A percentile compares a stretch with the other conserved stretches of the same genome.
Evolutionary conservation across 2,329 filamentous ascomycete genomes (phyloP).

Genomic region (Colletotrichum sp.): DNA sequence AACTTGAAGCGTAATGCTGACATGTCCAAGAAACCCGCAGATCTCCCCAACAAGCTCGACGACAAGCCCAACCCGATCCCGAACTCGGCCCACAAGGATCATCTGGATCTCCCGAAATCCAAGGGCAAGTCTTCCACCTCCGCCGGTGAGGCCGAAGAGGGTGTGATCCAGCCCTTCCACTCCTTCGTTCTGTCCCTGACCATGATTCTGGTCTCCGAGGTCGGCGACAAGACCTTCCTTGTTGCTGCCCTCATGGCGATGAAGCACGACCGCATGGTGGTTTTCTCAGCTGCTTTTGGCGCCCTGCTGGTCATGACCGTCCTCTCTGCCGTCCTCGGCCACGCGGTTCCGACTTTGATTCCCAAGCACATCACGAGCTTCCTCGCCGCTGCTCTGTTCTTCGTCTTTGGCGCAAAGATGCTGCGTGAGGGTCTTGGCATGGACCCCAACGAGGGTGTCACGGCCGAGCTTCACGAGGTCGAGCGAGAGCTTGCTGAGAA

Average conservation of each 20-base stretch:
- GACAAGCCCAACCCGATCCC: constrained; percentile 76
- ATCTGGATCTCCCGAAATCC: constrained; percentile 55
- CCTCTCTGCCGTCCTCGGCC: constrained; percentile 88
- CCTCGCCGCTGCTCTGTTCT: constrained; percentile 82
- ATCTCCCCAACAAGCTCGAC: constrained; percentile 80
- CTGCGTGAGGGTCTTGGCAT: constrained; percentile 88
- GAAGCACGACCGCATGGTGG: constrained; percentile 92
- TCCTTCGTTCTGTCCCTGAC: constrained; percentile 92
- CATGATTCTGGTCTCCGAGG: constrained; percentile 97
- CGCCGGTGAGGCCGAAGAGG: constrained; percentile 48
- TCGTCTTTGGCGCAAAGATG: constrained; percentile 86
- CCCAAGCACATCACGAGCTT: constrained; percentile 92
- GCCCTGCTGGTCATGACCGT: constrained; percentile 95
- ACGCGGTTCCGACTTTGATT: constrained; percentile 88
- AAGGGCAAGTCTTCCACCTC: constrained; percentile 33
- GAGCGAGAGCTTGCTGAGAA: constrained; percentile 94
- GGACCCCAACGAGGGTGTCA: constrained; percentile 87
- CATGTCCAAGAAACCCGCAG: constrained; percentile 71
- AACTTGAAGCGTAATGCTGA: neutral
- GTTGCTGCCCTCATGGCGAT: constrained; percentile 98
- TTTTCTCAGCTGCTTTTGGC: constrained; percentile 93
- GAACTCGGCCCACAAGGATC: constrained; percentile 68
- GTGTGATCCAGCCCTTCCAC: constrained; percentile 80
- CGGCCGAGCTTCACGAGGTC: constrained; percentile 98
- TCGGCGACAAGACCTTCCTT: constrained; percentile 98